Evolutionary conservation across 2,329 filamentous ascomycete genomes (phyloP), one percentile per base, ranked within the genome.

Genomic region (Fusarium xylarioides): DNA sequence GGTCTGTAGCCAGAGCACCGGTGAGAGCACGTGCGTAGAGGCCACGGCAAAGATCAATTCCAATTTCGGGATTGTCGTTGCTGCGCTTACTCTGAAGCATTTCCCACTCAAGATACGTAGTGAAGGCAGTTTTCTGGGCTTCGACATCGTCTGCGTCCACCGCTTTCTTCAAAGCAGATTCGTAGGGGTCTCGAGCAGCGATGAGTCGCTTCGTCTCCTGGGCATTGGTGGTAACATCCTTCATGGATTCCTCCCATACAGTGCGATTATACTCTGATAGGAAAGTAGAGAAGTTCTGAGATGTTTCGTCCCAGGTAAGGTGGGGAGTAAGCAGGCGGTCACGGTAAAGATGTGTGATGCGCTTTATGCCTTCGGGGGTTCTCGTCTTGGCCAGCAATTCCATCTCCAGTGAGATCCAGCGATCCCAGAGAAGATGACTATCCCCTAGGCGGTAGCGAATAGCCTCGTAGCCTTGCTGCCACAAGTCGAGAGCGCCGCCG

Each of bases 31-130:
- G 91, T 76, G 94, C 91, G 79, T 93, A 97, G 3, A 98, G 86
- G n/a, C 87, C 89, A 35, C 88, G 82, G 76, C 88, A 90, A 8
- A 91, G 83, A 55, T 86, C 84, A 38, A 88, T 79, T 35, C 85
- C 81, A 23, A 85, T 81, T 30, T 83, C 81, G 16, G 82, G 79
- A 54, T 83, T 82, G 55, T 85, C 85, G 46, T 84, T 84, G 56
- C 86, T 90, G 43, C 77, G 77, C 74, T 87, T 87, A 71, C 85
- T 86, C 78, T 91, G 89, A 23, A 82, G 85, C 77, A 91, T 88
- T 84, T 99, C 96, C 93, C 94, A 98, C 60, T 93, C 91, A 23
- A 98, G 85, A 77, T 99, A 99, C 62, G 92, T 89, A 9, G 81
- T 82, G 83, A 91, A 85, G 47, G 82, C 80, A 26, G 81, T 74